phyloP scores from a whole-genome alignment of 345 rosid species.

The Zanthoxylum bungeanum region DNA sequence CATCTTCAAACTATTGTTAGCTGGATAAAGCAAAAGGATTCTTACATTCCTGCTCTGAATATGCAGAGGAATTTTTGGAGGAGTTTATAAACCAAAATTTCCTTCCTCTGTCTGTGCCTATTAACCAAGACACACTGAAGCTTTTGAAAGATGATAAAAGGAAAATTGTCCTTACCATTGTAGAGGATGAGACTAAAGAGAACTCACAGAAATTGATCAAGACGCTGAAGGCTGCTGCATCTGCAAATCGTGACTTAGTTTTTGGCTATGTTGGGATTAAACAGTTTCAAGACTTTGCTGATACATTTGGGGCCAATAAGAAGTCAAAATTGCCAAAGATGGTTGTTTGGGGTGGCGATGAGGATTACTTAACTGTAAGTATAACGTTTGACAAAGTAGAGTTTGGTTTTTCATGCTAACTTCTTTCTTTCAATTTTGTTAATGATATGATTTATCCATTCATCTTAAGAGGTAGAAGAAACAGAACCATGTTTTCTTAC shows the following conservation, averaged over 20 bases:
- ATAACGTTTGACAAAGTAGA: not conserved
- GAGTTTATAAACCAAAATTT: slow-evolving; percentile 83
- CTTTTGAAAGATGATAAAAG: slow-evolving; percentile 79
- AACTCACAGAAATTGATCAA: slow-evolving; percentile 53
- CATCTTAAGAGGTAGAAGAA: not conserved
- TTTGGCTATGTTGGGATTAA: slow-evolving; percentile 83
- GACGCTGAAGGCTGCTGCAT: slow-evolving; percentile 82
- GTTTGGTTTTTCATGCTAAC: not conserved
- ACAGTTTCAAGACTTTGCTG: slow-evolving; percentile 79
- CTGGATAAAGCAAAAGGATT: slow-evolving; percentile 1
- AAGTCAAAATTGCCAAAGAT: slow-evolving; percentile 68
- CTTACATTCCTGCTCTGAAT: slow-evolving; percentile 13
- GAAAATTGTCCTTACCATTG: slow-evolving; percentile 69
- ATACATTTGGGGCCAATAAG: slow-evolving; percentile 55
- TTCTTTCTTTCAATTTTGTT: slow-evolving; percentile 5
- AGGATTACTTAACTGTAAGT: slow-evolving; percentile 69
- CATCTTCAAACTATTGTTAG: not conserved
- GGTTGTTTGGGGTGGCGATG: slow-evolving; percentile 86
- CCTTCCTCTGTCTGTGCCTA: slow-evolving; percentile 74
- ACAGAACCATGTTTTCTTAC: not conserved
- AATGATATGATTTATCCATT: not conserved
- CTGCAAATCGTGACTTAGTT: slow-evolving; percentile 84
- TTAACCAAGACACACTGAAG: slow-evolving; percentile 71
- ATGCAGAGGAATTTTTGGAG: slow-evolving; percentile 70
- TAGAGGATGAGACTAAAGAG: slow-evolving; percentile 73